Evolutionary conservation across 2,329 filamentous ascomycete species (phyloP), one percentile per base, ranked within the genome.

Genomic region (Westerdykella aurantiaca): DNA sequence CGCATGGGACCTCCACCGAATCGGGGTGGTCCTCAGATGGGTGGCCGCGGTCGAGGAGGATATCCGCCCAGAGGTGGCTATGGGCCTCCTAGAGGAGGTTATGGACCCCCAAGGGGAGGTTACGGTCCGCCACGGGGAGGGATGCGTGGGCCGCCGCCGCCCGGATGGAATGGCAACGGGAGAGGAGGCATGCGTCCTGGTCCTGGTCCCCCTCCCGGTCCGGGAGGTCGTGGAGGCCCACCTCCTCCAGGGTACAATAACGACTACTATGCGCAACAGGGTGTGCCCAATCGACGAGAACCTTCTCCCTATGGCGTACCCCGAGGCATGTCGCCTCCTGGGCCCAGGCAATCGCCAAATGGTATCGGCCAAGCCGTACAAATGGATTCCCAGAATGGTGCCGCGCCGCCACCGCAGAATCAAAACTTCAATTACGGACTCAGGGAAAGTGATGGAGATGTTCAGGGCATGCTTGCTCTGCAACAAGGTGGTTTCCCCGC

Each of bases 391-490:
- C 73, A 75, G 39, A 56, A 46, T 18, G 61, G 59, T 7, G 59
- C 61, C 33, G 25, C 11, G 10, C 62, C 61, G 38, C 53, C 55
- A 6, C 39, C 49, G 13, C 42, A 39, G 22, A 50, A 50, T 43
- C 41, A 34, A 17, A 34, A 35, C 13, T 51, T 50, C 14, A 61
- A 60, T 37, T 74, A 70, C 40, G 71, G 70, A 5, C 45, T 75
- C 22, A 63, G 71, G 39, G 83, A 86, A 42, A 85, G 79, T 52
- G 84, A 89, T 58, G 76, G 76, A 1, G 85, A 88, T 63, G 82
- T 88, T 43, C 79, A 79, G 43, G 85, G 84, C 41, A 86, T 88
- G 82, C 75, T 88, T 29, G 81, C 79, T 23, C 68, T 88, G 44
- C 85, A 88, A 59, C 82, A 86, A 46, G 56, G 53, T 25, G 37